Percentiles rank a stretch among this genome's conserved stretches.
Evolutionary conservation across 2,329 filamentous ascomycete species (phyloP).

Genomic region (Hymenoscyphus infarciens): DNA sequence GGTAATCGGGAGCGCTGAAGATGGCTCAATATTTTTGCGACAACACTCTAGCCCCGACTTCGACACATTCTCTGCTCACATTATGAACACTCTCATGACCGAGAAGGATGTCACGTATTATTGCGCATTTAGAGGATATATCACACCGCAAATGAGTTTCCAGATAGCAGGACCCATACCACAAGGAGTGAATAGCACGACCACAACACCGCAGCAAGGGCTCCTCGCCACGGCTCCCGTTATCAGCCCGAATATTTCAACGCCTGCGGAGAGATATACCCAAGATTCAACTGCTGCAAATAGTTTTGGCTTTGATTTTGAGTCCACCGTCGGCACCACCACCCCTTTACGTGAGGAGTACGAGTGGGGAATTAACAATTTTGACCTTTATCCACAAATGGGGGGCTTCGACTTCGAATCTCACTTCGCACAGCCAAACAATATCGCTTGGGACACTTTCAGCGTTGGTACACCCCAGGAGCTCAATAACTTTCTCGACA

Average conservation of each 20-base stretch:
- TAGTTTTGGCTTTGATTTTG: conserved; percentile 12
- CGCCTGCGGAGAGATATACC: not conserved
- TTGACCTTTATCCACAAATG: conserved; percentile 9
- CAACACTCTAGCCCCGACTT: conserved; percentile 22
- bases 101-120: conserved; percentile 25
- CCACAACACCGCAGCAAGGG: conserved; percentile 16
- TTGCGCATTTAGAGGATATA: conserved; percentile 23
- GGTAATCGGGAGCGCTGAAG: conserved; percentile 14
- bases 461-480: not conserved
- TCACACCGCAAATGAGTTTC: conserved; percentile 10
- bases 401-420: conserved; percentile 9
- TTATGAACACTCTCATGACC: conserved; percentile 24
- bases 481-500: not conserved
- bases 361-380: not conserved
- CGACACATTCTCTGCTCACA: conserved; percentile 13
- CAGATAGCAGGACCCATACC: conserved; percentile 9
- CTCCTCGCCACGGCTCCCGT: conserved; percentile 20
- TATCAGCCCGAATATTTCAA: not conserved
- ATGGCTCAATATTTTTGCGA: conserved; percentile 15
- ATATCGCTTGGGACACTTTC: conserved; percentile 5
- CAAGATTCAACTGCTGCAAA: not conserved
- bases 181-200: not conserved
- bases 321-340: not conserved
- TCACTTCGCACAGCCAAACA: not conserved
- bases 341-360: too few species aligned